Evolutionary conservation across 2,329 filamentous ascomycete genomes (phyloP).

Genomic region (Exophiala aquamarina): DNA sequence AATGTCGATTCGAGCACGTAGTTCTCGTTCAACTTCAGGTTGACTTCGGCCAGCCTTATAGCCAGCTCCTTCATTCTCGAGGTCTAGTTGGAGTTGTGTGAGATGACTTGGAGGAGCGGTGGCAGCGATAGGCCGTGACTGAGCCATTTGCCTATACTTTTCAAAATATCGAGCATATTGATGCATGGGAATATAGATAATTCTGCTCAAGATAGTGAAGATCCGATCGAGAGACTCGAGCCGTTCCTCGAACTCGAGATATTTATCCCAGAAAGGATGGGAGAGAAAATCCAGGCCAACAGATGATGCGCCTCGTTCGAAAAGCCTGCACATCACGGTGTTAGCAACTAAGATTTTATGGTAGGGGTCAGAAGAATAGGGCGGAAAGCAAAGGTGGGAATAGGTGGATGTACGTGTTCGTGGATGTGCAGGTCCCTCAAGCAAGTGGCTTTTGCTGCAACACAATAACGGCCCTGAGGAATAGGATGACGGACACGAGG

Average conservation of each 20-base stretch:
- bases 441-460: constrained; percentile 7
- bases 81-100: constrained; percentile 67
- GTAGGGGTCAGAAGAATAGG: constrained; percentile 35
- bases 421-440: constrained; percentile 23
- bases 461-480: constrained; percentile 11
- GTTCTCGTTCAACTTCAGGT: constrained; percentile 77
- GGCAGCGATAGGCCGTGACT: constrained; percentile 70
- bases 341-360: constrained; percentile 39
- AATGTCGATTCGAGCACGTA: constrained; percentile 76
- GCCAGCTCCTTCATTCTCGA: constrained; percentile 63
- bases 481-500: constrained; percentile 12
- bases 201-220: constrained; percentile 76
- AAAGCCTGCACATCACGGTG: constrained; percentile 62
- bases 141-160: constrained; percentile 75
- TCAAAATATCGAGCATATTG: constrained; percentile 96
- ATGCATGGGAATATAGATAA: constrained; percentile 90
- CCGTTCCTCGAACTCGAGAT: constrained; percentile 93
- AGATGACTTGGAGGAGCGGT: constrained; percentile 69
- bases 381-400: constrained; percentile 48
- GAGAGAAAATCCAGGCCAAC: constrained; percentile 92
- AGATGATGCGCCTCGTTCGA: constrained; percentile 80
- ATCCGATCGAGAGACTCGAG: constrained; percentile 81
- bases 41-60: constrained; percentile 60
- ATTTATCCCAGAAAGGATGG: constrained; percentile 98
- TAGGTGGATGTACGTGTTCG: constrained; percentile 30